Conservation (phyloP, 2,329 filamentous ascomycete species). For the Botryotinia narcissicola region DNA sequence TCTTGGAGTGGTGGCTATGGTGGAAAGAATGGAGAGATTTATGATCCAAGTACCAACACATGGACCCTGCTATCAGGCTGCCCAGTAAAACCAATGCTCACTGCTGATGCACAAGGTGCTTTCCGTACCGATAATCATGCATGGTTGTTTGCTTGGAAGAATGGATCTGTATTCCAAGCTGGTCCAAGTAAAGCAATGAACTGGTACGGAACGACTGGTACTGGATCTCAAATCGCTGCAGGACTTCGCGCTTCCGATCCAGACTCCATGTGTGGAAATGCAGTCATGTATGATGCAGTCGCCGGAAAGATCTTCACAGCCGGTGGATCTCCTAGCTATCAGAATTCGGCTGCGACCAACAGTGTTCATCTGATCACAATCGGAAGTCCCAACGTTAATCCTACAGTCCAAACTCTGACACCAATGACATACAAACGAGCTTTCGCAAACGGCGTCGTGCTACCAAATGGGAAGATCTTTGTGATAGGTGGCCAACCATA, state of each 20-base stretch:
- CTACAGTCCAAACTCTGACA: conserved; percentile 38
- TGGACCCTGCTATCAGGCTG: conserved; percentile 49
- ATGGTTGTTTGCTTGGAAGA: conserved; percentile 42
- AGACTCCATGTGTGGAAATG: conserved; percentile 55
- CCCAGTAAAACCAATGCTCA: conserved; percentile 50
- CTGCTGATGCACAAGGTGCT: conserved; percentile 44
- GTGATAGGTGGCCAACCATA: conserved; percentile 48
- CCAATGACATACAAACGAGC: conserved; percentile 43
- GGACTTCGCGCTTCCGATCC: conserved; percentile 45
- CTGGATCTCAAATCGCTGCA: conserved; percentile 44
- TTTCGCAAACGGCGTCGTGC: conserved; percentile 48
- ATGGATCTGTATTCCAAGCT: conserved; percentile 32
- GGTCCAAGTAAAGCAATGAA: conserved; percentile 47
- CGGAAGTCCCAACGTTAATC: conserved; percentile 32
- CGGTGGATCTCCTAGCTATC: conserved; percentile 50
- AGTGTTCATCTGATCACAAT: conserved; percentile 52
- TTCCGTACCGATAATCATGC: conserved; percentile 53
- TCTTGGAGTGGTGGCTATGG: conserved; percentile 51
- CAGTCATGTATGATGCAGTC: conserved; percentile 56
- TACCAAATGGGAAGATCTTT: conserved; percentile 49
- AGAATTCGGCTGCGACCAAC: conserved; percentile 43
- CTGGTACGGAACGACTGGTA: conserved; percentile 51
- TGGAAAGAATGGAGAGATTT: conserved; percentile 57
- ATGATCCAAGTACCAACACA: conserved; percentile 44
- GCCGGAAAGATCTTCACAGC: conserved; percentile 53